A percentile compares a stretch with the other conserved stretches of the same genome.
Conservation (phyloP, 2,329 filamentous ascomycete genomes). For the Achaetomium macrosporum region DNA sequence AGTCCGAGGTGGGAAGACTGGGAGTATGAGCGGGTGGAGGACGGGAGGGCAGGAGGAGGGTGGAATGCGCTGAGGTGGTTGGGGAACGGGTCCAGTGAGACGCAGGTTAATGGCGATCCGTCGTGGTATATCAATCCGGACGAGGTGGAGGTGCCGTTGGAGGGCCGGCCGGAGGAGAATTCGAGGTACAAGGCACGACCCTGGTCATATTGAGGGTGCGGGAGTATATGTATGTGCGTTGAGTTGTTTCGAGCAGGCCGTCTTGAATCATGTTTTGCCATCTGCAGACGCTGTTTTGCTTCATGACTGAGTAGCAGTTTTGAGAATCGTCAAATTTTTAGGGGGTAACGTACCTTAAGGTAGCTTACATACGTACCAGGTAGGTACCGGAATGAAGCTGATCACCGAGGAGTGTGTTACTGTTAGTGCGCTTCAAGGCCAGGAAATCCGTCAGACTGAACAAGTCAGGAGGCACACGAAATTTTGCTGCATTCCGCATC, state of each 20-base stretch:
- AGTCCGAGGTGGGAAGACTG: conserved; percentile 44
- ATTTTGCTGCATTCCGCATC: conserved; percentile 30
- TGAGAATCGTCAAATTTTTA: too few relatives aligned
- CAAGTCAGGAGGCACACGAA: not conserved
- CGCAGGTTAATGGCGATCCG: conserved; percentile 33
- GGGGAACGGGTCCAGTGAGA: conserved; percentile 38
- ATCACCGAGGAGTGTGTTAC: too few relatives aligned
- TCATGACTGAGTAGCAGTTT: too few relatives aligned
- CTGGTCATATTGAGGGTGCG: conserved; percentile 35
- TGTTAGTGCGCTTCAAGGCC: too few relatives aligned
- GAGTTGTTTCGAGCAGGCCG: too few relatives aligned
- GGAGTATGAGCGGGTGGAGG: conserved; percentile 33
- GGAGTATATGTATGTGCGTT: too few relatives aligned
- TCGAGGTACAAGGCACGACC: conserved; percentile 31
- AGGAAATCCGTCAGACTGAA: too few relatives aligned
- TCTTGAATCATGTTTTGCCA: not conserved
- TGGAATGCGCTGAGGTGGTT: conserved; percentile 36
- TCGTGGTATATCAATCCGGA: conserved; percentile 37
- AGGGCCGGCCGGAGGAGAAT: conserved; percentile 34
- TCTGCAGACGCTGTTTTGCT: not conserved
- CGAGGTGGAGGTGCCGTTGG: conserved; percentile 33
- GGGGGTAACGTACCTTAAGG: too few relatives aligned
- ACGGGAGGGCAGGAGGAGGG: not conserved
- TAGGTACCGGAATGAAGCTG: too few relatives aligned
- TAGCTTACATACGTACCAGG: too few relatives aligned